Conservation (phyloP, 2,329 filamentous ascomycete species). For the Eutypa lata region DNA sequence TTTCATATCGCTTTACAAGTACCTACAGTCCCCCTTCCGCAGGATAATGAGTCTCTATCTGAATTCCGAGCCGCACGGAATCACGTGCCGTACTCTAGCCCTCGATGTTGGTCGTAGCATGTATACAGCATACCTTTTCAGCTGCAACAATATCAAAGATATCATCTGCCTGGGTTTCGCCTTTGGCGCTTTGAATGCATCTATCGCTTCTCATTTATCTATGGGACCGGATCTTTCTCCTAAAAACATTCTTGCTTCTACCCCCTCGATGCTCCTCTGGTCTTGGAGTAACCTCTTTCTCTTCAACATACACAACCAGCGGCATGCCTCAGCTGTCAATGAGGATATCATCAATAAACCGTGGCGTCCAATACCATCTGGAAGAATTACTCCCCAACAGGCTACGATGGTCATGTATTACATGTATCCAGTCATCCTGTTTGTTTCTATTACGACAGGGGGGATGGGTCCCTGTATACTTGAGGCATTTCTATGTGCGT, state of each 20-base stretch:
- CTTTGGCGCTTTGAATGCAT: slow-evolving; percentile 1
- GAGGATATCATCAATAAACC: slow-evolving; percentile 7
- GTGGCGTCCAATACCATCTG: slow-evolving; percentile 4
- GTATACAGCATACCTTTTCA: neutral
- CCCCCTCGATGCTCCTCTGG: slow-evolving; percentile 2
- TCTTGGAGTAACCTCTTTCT: slow-evolving; percentile 2
- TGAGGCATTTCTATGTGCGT: slow-evolving; percentile 1
- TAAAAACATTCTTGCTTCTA: neutral
- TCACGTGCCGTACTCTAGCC: no score
- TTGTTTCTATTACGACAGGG: neutral
- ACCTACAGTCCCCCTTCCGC: no score
- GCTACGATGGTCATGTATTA: neutral
- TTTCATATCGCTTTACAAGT: no score
- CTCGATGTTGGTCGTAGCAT: no score
- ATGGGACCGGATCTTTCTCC: slow-evolving; percentile 1
- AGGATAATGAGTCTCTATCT: no score
- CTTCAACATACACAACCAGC: slow-evolving; percentile 6
- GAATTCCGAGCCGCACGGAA: no score
- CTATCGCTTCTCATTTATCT: neutral
- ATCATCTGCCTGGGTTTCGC: neutral
- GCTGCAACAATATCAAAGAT: neutral
- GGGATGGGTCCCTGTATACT: slow-evolving; percentile 4
- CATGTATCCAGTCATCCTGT: slow-evolving; percentile 2
- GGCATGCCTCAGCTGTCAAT: neutral
- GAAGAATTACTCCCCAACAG: slow-evolving; percentile 1